Evolutionary conservation across 768 basidiomycete species (phyloP), one percentile per base, ranked within the genome.

Genomic region (Scleroderma bovista): DNA sequence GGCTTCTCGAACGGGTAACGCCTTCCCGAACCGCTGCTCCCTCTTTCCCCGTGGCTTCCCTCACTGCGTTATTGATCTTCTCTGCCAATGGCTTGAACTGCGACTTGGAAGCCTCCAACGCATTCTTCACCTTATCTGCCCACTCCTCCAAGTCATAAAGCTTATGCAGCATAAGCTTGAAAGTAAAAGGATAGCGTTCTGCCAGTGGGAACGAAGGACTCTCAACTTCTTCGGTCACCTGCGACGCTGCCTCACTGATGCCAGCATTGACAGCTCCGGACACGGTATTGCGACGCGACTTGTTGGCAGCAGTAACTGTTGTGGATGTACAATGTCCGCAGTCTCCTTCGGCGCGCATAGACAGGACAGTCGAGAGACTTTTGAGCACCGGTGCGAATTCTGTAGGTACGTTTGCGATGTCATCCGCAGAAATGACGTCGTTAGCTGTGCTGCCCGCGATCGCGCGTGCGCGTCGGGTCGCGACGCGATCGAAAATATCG

Each of bases 151-250:
- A 43, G 20, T 75, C 71, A 63, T 85, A 85, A 11, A 84, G 69
- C 60, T 81, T 78, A 68, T 85, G 80, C 50, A 84, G 62, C 80
- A 83, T 84, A 57, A 80, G 70, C 57, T 76, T 79, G 72, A 84
- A 85, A 31, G 78, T 83, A 66, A 85, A 85, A 16, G 72, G 72
- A 56, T 77, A 80, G 45, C 68, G 65, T 53, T 57, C 52, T 0
- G 32, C 55, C 6, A 75, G 60, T 5, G 76, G 76, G 51, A 81
- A 81, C 33, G 68, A 67, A 2, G 66, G 68, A 1, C 58, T 70
- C 41, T 67, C 64, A 12, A 48, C 62, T 41, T 58, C 58, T 17
- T 61, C 59, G 13, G 56, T 51, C n/a, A 57, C 52, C 9, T 50
- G 44, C 51, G 47, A 54, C 12, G 46, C 52, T 43, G 58, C 55